These are phyloP conservation scores for Petunia hybrid DNA, from an alignment of 305 asterid species.

Conservation along the genomic window DNA sequence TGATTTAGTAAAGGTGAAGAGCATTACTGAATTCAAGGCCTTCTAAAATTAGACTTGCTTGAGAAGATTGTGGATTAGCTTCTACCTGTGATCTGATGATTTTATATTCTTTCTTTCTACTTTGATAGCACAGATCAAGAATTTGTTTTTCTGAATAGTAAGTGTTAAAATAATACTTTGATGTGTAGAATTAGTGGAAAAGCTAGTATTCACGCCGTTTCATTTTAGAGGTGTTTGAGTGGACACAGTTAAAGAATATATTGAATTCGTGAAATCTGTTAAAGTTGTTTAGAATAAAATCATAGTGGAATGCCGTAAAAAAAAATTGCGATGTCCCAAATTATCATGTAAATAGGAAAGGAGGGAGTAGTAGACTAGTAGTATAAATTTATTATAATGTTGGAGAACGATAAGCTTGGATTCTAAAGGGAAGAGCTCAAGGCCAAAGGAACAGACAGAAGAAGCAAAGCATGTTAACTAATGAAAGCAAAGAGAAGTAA, in stretches of 20 bases:
- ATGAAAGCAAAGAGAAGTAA: not conserved
- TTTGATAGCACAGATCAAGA: not conserved
- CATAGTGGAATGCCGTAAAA: not conserved
- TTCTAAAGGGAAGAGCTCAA: not conserved
- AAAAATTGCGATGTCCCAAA: not conserved
- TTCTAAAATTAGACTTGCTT: slow-evolving; percentile 10
- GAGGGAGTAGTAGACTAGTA: slow-evolving; percentile 25
- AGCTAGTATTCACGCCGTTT: not conserved
- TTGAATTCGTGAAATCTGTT: slow-evolving; percentile 9
- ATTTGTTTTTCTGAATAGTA: too few relatives aligned
- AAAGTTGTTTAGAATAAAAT: slow-evolving; percentile 12
- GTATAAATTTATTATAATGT: not conserved
- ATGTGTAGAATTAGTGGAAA: not conserved
- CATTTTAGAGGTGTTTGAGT: not conserved
- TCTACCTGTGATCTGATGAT: not conserved
- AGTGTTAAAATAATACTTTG: slow-evolving; percentile 5
- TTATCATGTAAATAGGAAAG: not conserved
- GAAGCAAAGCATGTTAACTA: not conserved
- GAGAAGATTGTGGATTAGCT: slow-evolving; percentile 4
- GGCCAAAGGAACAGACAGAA: not conserved
- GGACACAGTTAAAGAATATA: not conserved
- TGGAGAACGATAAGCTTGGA: not conserved
- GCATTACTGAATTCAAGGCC: not conserved
- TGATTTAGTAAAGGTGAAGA: slow-evolving; percentile 17
- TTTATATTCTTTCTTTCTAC: not conserved